These are phyloP conservation scores for Nakaseomyces bracarensis DNA, from an alignment of 1,139 yeast genomes.

Conservation along the genomic window DNA sequence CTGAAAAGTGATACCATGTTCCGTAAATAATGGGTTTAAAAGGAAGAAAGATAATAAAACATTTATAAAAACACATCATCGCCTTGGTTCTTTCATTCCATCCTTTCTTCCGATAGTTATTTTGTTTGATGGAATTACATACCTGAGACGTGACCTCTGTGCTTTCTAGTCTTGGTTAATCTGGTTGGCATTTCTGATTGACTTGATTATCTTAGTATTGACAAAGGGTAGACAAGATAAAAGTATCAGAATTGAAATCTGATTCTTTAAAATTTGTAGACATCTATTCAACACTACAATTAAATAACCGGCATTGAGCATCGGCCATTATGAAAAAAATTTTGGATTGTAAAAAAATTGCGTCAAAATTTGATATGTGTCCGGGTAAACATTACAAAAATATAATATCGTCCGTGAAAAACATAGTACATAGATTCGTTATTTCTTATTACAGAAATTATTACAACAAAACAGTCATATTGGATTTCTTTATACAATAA, in stretches of 20 bases:
- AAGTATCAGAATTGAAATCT: background rate
- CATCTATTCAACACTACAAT: no score
- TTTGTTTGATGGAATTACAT: constrained; percentile 40
- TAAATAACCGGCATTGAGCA: no score
- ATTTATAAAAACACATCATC: constrained; percentile 24
- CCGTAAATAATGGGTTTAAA: background rate
- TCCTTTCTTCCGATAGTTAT: constrained; percentile 20
- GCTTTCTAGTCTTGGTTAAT: constrained; percentile 99
- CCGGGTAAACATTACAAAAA: no score
- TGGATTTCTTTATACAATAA: no score
- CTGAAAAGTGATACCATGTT: background rate
- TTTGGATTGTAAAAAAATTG: background rate
- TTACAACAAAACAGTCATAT: no score
- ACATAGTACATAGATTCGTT: no score
- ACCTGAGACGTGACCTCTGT: constrained; percentile 99
- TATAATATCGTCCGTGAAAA: no score
- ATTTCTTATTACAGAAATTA: no score
- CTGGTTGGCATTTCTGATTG: constrained; percentile 84
- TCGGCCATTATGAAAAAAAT: no score
- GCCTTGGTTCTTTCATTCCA: constrained; percentile 37
- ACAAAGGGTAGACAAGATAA: background rate
- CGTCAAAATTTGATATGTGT: no score
- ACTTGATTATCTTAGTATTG: constrained; percentile 3
- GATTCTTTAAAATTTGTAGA: background rate
- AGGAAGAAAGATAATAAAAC: constrained; percentile 6